Conservation (phyloP, 2,329 filamentous ascomycete genomes). For the Botryosphaeria dothidea region DNA sequence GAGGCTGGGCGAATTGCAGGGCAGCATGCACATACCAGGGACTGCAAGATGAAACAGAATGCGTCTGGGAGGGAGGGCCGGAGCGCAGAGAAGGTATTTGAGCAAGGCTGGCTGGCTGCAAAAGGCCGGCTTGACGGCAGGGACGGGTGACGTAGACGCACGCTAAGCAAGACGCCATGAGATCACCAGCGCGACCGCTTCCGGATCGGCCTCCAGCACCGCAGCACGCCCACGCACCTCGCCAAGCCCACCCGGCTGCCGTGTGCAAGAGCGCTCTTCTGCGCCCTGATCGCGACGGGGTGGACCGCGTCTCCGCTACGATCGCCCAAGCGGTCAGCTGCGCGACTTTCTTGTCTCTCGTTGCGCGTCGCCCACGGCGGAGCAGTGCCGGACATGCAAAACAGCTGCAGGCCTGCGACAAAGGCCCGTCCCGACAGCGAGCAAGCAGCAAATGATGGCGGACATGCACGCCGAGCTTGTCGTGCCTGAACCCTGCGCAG, state of each 20-base stretch:
- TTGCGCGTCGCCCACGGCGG: not conserved
- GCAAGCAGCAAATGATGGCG: not conserved
- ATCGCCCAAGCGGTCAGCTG: slow-evolving; percentile 8
- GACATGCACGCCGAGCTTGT: not conserved
- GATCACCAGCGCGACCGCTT: slow-evolving; percentile 6
- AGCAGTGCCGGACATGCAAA: too few relatives aligned
- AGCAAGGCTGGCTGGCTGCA: not conserved
- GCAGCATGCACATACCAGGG: slow-evolving; percentile 4
- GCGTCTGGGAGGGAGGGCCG: not conserved
- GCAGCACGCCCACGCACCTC: not conserved
- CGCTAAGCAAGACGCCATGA: slow-evolving; percentile 8
- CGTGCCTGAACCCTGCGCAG: slow-evolving; percentile 14
- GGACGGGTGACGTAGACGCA: not conserved
- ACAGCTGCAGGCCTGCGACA: not conserved
- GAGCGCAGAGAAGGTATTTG: not conserved
- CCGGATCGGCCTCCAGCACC: too few relatives aligned
- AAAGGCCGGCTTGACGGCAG: not conserved
- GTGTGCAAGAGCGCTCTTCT: not conserved
- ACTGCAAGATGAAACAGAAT: slow-evolving; percentile 16
- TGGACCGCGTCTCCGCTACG: slow-evolving; percentile 6
- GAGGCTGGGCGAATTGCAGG: slow-evolving; percentile 10
- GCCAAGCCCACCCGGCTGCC: not conserved
- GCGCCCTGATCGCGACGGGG: not conserved
- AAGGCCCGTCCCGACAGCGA: too few relatives aligned
- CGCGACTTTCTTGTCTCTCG: not conserved